These are phyloP conservation scores for Penicillium sclerotiorum DNA, from an alignment of 2,329 filamentous ascomycete species.

Conservation along the genomic window DNA sequence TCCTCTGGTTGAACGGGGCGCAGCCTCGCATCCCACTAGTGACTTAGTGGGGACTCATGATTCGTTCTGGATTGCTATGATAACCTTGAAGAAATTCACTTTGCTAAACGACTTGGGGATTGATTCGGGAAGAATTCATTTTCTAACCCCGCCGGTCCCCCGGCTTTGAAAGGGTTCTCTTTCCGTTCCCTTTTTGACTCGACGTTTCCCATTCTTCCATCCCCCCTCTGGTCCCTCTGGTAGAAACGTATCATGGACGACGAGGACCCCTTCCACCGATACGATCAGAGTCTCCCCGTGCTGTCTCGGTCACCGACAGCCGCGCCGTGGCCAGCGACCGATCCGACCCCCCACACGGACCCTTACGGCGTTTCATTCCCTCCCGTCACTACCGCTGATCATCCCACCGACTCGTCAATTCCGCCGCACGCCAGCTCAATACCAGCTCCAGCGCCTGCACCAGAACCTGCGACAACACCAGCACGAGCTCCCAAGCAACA, in stretches of 20 bases:
- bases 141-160: constrained; percentile 17
- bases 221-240: neutral
- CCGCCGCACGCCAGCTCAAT: neutral
- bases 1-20: constrained; percentile 7
- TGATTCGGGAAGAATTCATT: neutral
- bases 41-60: constrained; percentile 19
- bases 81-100: constrained; percentile 20
- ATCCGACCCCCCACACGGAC: constrained; percentile 19
- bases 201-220: neutral
- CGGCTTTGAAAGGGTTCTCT: constrained; percentile 1
- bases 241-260: constrained; percentile 31
- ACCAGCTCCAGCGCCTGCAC: constrained; percentile 7
- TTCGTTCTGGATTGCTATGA: constrained; percentile 19
- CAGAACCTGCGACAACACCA: neutral
- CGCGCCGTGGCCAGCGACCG: constrained; percentile 21
- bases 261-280: constrained; percentile 28
- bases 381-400: constrained; percentile 7
- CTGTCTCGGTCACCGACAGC: constrained; percentile 24
- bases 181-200: neutral
- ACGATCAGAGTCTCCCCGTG: constrained; percentile 34
- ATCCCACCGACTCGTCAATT: constrained; percentile 3
- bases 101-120: constrained; percentile 1
- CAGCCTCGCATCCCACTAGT: constrained; percentile 19
- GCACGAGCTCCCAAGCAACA: neutral
- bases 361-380: constrained; percentile 10